phyloP scores from a whole-genome alignment of 2,329 filamentous ascomycete species.

The Ascochyta rabiei region DNA sequence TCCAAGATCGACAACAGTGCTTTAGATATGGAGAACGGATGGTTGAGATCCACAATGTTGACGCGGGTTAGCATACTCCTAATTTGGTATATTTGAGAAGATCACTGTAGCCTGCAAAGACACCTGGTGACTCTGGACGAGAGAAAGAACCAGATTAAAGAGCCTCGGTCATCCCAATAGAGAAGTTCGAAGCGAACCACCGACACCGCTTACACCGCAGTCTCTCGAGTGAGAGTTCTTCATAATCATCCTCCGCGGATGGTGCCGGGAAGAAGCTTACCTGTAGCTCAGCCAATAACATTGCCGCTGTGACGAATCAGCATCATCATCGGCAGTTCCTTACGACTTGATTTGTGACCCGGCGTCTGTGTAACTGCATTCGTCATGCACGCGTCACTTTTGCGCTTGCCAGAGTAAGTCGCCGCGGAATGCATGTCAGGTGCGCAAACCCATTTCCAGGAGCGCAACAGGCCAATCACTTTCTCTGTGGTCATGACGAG shows the following conservation, averaged over 20 bases:
- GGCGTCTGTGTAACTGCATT: neutral
- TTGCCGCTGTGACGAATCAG: neutral
- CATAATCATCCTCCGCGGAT: neutral
- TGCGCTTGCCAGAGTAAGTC: neutral
- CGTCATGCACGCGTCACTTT: constrained; percentile 3
- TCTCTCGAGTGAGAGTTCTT: neutral
- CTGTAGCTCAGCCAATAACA: constrained; percentile 1
- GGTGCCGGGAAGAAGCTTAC: neutral
- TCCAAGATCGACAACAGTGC: too few species aligned
- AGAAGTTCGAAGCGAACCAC: constrained; percentile 6
- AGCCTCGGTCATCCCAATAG: neutral
- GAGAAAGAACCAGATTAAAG: neutral
- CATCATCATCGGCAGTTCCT: constrained; percentile 7
- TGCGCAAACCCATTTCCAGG: neutral
- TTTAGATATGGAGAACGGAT: too few species aligned
- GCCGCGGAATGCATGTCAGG: neutral
- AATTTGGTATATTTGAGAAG: neutral
- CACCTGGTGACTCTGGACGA: neutral
- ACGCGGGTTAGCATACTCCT: neutral
- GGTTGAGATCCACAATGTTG: neutral
- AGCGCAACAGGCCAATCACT: neutral
- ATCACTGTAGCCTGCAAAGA: neutral
- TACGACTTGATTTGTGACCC: neutral
- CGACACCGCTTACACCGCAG: neutral
- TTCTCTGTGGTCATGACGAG: constrained; percentile 1